Conservation (phyloP, 208 protist species). For the Leishmania lainsoni region DNA sequence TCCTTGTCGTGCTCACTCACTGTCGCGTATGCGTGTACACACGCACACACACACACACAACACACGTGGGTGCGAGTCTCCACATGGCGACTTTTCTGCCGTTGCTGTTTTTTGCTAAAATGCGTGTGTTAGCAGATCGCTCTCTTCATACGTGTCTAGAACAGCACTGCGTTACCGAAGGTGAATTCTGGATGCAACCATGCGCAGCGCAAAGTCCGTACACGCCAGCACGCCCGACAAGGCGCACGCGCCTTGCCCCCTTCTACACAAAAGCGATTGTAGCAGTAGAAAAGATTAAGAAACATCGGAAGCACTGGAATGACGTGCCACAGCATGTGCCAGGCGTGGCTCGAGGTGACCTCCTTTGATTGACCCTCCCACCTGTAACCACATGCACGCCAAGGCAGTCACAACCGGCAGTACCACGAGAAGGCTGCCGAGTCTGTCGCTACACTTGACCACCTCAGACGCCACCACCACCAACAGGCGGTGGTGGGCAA, state of each 20-base stretch:
- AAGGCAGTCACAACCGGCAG: conserved; percentile 32
- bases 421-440: conserved; percentile 37
- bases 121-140: no score
- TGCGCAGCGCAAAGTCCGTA: conserved; percentile 13
- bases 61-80: no score
- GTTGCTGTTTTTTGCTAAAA: no score
- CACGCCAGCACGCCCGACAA: conserved; percentile 5
- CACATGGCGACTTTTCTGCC: no score
- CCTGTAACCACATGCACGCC: conserved; percentile 36
- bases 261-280: conserved; percentile 27
- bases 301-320: conserved; percentile 39
- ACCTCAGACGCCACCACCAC: conserved; percentile 31
- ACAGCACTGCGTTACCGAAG: neutral
- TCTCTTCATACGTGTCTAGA: neutral
- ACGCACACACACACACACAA: neutral
- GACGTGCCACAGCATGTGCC: conserved; percentile 40
- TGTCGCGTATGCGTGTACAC: neutral
- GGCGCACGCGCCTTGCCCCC: neutral
- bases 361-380: conserved; percentile 28
- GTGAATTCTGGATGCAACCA: neutral
- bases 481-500: conserved; percentile 30
- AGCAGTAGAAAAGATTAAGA: conserved; percentile 25
- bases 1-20: neutral
- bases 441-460: conserved; percentile 36
- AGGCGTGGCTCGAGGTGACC: conserved; percentile 33